Evolutionary conservation across 2,329 filamentous ascomycete genomes (phyloP).

Genomic region (Verticillium nonalfalfae): DNA sequence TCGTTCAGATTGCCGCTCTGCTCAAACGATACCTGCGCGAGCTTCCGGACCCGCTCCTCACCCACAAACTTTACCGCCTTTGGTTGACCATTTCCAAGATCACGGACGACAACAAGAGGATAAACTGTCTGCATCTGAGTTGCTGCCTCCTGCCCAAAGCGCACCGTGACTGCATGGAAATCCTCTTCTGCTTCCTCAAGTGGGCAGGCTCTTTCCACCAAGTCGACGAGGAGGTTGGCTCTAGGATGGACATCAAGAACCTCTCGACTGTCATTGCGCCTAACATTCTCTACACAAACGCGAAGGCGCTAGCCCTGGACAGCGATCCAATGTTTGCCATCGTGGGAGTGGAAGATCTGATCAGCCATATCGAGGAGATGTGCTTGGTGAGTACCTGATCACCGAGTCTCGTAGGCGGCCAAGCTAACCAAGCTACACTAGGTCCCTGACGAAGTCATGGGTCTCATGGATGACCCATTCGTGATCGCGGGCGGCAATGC

Average conservation of each 20-base stretch:
- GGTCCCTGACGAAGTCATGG: slow-evolving; percentile 89
- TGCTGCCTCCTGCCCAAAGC: slow-evolving; percentile 90
- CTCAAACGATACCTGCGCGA: slow-evolving; percentile 94
- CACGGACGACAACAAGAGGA: slow-evolving; percentile 70
- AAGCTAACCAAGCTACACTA: slow-evolving; percentile 28
- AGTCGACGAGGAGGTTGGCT: slow-evolving; percentile 92
- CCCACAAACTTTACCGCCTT: slow-evolving; percentile 86
- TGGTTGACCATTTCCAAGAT: slow-evolving; percentile 91
- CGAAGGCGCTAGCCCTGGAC: slow-evolving; percentile 63
- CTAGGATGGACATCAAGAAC: slow-evolving; percentile 99
- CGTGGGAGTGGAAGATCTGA: slow-evolving; percentile 84
- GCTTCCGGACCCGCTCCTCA: slow-evolving; percentile 89
- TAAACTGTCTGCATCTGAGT: slow-evolving; percentile 80
- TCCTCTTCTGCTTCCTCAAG: slow-evolving; percentile 91
- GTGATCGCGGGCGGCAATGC: slow-evolving; percentile 64
- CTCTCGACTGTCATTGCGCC: slow-evolving; percentile 95
- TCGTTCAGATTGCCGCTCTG: slow-evolving; percentile 88
- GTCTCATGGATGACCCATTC: slow-evolving; percentile 74
- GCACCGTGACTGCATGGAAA: slow-evolving; percentile 90
- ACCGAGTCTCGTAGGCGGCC: not conserved
- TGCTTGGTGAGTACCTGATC: slow-evolving; percentile 71
- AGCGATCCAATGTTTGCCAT: slow-evolving; percentile 90
- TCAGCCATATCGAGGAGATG: slow-evolving; percentile 92
- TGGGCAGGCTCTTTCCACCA: slow-evolving; percentile 98
- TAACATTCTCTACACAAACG: slow-evolving; percentile 76